Conservation (phyloP, 1,284 basidiomycete genomes). For the Leccinum griseonigrum region DNA sequence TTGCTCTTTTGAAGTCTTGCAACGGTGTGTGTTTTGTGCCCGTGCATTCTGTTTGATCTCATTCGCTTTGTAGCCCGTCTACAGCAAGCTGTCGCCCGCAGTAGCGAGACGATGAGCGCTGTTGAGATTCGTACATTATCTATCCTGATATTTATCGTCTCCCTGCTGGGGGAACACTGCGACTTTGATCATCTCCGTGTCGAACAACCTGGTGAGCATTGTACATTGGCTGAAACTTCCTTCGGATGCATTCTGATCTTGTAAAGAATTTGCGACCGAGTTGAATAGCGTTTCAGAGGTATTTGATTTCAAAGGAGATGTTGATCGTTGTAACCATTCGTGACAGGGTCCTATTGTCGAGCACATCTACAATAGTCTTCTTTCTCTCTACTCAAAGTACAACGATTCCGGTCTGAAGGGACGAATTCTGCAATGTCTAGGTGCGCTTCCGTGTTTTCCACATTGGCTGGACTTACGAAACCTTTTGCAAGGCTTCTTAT, state of each 20-base stretch:
- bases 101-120: constrained; percentile 30
- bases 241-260: not conserved
- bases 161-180: constrained; percentile 85
- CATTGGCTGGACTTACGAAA: not conserved
- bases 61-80: constrained; percentile 44
- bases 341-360: constrained; percentile 75
- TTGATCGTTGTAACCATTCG: not conserved
- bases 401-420: constrained; percentile 53
- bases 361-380: constrained; percentile 72
- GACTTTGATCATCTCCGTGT: constrained; percentile 77
- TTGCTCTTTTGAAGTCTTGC: constrained; percentile 79
- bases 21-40: constrained; percentile 51
- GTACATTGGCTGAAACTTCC: not conserved
- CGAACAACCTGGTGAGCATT: constrained; percentile 51
- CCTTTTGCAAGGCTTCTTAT: constrained; percentile 68
- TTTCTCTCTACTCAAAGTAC: constrained; percentile 69
- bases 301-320: not conserved
- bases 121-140: constrained; percentile 44
- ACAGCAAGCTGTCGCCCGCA: constrained; percentile 48
- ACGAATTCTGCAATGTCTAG: constrained; percentile 79
- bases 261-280: constrained; percentile 51
- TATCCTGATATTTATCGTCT: constrained; percentile 79
- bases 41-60: not conserved
- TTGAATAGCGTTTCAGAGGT: constrained; percentile 64
- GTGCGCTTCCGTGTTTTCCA: constrained; percentile 37